These are phyloP conservation scores for Flaveria linearis DNA, from an alignment of 129 eudicot species.

Conservation along the genomic window DNA sequence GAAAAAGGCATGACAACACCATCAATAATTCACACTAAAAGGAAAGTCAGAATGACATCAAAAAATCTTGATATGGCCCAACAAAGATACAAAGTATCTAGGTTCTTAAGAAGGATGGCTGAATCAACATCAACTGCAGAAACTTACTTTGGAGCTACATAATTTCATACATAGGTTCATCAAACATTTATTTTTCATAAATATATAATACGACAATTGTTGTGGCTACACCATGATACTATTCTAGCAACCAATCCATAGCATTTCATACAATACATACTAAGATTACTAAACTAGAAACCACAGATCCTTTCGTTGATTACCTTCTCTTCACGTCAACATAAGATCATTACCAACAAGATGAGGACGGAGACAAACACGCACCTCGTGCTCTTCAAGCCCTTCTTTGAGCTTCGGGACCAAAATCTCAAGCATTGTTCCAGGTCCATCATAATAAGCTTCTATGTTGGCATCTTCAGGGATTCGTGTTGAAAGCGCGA, in stretches of 20 bases:
- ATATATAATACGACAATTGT: constrained; percentile 16
- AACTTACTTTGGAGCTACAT: constrained; percentile 9
- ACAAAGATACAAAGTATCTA: constrained; percentile 23
- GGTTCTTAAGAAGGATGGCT: not conserved
- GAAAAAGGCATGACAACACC: constrained; percentile 35
- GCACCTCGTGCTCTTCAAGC: constrained; percentile 89
- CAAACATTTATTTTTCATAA: constrained; percentile 1
- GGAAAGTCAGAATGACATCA: constrained; percentile 24
- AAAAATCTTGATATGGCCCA: constrained; percentile 32
- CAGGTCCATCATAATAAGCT: constrained; percentile 92
- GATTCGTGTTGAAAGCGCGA: constrained; percentile 77
- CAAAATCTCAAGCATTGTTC: constrained; percentile 77
- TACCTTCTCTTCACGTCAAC: constrained; percentile 44
- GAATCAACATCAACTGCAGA: constrained; percentile 16
- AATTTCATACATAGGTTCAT: constrained; percentile 21
- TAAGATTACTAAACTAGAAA: constrained; percentile 31
- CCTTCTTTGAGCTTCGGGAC: constrained; percentile 84
- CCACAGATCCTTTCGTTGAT: constrained; percentile 24
- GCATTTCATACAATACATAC: constrained; percentile 29
- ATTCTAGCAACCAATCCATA: constrained; percentile 33
- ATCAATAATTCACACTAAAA: constrained; percentile 29
- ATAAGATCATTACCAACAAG: constrained; percentile 63
- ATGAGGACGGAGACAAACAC: constrained; percentile 79
- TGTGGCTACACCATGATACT: constrained; percentile 26
- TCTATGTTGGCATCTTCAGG: constrained; percentile 89